Percentiles rank a stretch among this genome's conserved stretches.
Evolutionary conservation across 306 rosid species (phyloP).

Genomic region (Castanea mollissima): DNA sequence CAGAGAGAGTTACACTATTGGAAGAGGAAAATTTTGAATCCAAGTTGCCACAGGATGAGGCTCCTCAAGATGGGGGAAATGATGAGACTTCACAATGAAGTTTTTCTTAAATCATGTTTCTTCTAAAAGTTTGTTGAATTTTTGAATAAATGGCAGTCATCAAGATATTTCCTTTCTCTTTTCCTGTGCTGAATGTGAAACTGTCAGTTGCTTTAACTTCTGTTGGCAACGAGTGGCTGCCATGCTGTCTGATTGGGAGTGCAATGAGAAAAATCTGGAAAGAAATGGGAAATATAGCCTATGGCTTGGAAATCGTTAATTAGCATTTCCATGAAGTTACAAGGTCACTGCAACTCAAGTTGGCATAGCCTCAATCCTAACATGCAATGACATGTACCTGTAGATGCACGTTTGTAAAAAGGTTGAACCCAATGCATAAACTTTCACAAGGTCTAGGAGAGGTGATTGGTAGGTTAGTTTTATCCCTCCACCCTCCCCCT

Average conservation of each 20-base stretch:
- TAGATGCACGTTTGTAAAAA: not conserved
- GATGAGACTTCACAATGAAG: conserved; percentile 28
- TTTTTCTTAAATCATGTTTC: not conserved
- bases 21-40: conserved; percentile 49
- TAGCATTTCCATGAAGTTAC: not conserved
- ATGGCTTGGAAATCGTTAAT: conserved; percentile 18
- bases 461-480: too few relatives aligned
- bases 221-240: not conserved
- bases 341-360: not conserved
- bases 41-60: conserved; percentile 44
- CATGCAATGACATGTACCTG: not conserved
- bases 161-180: conserved; percentile 3
- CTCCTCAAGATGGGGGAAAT: conserved; percentile 33
- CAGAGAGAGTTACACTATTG: conserved; percentile 34
- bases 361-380: not conserved
- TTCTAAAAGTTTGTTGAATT: conserved; percentile 27
- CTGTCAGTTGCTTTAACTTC: not conserved
- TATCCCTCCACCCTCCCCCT: too few relatives aligned
- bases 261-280: not conserved
- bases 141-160: not conserved
- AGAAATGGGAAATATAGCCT: conserved; percentile 15
- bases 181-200: not conserved
- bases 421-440: too few relatives aligned
- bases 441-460: too few relatives aligned
- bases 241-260: not conserved